phyloP scores from a whole-genome alignment of 257 asterid species.

The Verbena officinalis region DNA sequence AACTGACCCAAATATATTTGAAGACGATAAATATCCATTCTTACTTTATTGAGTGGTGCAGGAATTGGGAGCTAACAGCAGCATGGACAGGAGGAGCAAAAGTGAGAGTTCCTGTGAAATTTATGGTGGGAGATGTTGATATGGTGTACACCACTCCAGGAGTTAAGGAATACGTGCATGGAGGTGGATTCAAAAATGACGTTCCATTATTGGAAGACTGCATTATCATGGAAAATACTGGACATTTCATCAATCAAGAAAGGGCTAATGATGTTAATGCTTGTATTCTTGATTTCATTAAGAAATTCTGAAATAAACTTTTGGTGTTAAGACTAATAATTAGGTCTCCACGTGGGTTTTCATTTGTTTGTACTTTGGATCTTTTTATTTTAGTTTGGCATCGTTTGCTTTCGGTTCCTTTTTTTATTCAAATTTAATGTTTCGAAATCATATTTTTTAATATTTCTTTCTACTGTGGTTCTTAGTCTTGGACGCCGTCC shows the following conservation, averaged over 20 bases:
- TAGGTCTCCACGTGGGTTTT: background rate
- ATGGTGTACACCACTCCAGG: constrained; percentile 85
- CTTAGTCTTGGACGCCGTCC: too few species aligned
- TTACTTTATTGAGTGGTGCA: constrained; percentile 21
- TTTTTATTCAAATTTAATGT: too few species aligned
- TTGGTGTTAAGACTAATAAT: background rate
- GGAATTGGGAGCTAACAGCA: constrained; percentile 91
- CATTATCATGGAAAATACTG: constrained; percentile 64
- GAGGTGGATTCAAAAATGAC: constrained; percentile 76
- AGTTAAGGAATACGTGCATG: constrained; percentile 81
- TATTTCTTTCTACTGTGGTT: background rate
- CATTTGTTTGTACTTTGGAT: background rate
- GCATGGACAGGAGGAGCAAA: constrained; percentile 80
- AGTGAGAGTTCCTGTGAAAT: constrained; percentile 74
- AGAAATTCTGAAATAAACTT: constrained; percentile 35
- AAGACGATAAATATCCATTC: too few species aligned
- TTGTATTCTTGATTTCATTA: constrained; percentile 56
- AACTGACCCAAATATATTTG: too few species aligned
- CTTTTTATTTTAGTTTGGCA: background rate
- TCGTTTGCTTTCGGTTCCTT: background rate
- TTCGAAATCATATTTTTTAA: too few species aligned
- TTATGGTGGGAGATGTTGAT: constrained; percentile 71
- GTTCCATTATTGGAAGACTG: constrained; percentile 80
- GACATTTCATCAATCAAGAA: constrained; percentile 91
- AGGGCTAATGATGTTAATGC: constrained; percentile 55